These are phyloP conservation scores for Alternaria tenuissima DNA, from an alignment of 2,329 filamentous ascomycete genomes.

Conservation along the genomic window DNA sequence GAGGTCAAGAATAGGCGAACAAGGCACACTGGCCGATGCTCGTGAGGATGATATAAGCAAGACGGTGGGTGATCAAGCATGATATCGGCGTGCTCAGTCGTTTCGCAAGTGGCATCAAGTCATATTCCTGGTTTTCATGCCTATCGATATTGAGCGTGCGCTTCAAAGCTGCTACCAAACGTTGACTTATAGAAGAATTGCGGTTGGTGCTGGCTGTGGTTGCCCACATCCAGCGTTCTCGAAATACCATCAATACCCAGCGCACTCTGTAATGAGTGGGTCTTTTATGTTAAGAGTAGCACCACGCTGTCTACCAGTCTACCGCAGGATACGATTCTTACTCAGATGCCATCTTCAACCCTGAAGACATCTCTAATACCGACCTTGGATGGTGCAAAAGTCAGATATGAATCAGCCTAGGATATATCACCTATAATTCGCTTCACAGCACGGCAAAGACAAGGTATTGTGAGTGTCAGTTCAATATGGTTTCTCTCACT, in stretches of 20 bases:
- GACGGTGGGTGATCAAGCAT: constrained; percentile 11
- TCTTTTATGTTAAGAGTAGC: neutral
- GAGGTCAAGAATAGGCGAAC: constrained; percentile 22
- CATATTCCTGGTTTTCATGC: neutral
- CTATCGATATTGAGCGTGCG: neutral
- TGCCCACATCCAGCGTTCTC: neutral
- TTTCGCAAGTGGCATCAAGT: neutral
- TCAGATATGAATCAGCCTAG: neutral
- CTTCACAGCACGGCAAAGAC: neutral
- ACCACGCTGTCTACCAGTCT: neutral
- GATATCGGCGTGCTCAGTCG: neutral
- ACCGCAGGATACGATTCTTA: neutral
- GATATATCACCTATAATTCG: neutral
- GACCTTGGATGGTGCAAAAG: no score
- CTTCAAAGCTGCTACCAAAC: neutral
- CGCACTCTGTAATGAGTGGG: neutral
- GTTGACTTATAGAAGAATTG: neutral
- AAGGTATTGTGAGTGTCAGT: neutral
- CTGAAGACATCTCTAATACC: neutral
- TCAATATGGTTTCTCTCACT: neutral
- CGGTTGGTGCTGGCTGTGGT: neutral
- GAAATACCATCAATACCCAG: neutral
- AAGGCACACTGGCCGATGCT: constrained; percentile 14
- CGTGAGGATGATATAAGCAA: constrained; percentile 10
- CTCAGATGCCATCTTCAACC: neutral